A percentile compares a stretch with the other conserved stretches of the same genome.
phyloP scores from a whole-genome alignment of 192 early-diverging fungal genomes.

The Coemansia interrupta region DNA sequence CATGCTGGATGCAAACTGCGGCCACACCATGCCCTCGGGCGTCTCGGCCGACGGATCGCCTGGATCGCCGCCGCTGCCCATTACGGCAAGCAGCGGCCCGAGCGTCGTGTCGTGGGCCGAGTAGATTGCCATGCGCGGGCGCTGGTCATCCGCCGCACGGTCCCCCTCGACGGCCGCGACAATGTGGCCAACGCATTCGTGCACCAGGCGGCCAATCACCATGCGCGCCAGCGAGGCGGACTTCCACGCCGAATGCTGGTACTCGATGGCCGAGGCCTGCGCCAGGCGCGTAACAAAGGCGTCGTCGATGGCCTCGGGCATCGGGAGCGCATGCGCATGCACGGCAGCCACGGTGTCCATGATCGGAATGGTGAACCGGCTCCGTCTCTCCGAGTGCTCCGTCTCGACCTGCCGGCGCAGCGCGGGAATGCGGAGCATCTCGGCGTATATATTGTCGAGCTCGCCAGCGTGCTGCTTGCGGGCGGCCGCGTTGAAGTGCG shows the following conservation, averaged over 20 bases:
- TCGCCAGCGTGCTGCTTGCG: conserved; percentile 11
- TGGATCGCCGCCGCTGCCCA: conserved; percentile 21
- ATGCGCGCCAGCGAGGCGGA: conserved; percentile 27
- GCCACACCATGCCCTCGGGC: conserved; percentile 20
- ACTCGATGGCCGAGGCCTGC: conserved; percentile 18
- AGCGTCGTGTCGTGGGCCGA: conserved; percentile 52
- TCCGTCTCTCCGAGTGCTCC: background rate
- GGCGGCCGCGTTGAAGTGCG: conserved; percentile 10
- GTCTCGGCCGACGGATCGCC: background rate
- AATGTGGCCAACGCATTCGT: conserved; percentile 32
- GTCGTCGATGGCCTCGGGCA: conserved; percentile 30
- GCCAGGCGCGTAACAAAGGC: conserved; percentile 24
- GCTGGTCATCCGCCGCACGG: conserved; percentile 12
- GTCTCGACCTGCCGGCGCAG: conserved; percentile 16
- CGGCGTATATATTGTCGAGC: conserved; percentile 17
- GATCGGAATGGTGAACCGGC: conserved; percentile 10
- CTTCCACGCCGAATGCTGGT: conserved; percentile 17
- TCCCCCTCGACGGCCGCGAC: conserved; percentile 30
- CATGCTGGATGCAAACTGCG: conserved; percentile 35
- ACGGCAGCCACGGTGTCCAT: conserved; percentile 23
- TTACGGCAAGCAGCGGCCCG: conserved; percentile 35
- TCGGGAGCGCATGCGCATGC: conserved; percentile 27
- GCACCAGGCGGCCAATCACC: conserved; percentile 30
- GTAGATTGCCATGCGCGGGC: conserved; percentile 33
- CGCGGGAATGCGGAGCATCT: conserved; percentile 23